A percentile compares a stretch with the other conserved stretches of the same genome.
Conservation (phyloP, 257 asterid species). For the Solanum appendiculatum region DNA sequence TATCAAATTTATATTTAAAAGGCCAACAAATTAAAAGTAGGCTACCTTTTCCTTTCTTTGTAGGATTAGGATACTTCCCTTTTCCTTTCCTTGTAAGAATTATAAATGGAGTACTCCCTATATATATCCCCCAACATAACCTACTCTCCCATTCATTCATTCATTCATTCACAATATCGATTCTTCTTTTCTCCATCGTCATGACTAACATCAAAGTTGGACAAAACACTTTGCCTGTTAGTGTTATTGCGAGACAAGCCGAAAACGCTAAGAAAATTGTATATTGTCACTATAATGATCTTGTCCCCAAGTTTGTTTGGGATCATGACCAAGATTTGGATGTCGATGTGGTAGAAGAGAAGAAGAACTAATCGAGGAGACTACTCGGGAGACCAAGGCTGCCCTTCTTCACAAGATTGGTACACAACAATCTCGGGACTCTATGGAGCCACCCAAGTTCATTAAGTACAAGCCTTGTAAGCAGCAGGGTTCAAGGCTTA, state of each 20-base stretch:
- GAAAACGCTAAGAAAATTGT: background rate
- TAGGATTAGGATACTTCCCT: no score
- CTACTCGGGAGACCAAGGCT: constrained; percentile 68
- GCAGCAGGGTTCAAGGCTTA: constrained; percentile 46
- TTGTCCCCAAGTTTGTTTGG: background rate
- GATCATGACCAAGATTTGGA: background rate
- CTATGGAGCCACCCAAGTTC: background rate
- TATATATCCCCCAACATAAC: background rate
- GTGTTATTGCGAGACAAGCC: background rate
- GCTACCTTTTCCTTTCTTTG: no score
- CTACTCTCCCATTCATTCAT: no score
- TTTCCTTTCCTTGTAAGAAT: no score
- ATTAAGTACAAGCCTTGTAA: background rate
- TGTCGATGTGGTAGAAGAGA: background rate
- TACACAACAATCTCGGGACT: background rate
- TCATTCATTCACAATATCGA: no score
- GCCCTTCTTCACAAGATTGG: constrained; percentile 59
- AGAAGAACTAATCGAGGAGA: background rate
- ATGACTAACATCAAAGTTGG: background rate
- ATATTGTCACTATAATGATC: background rate
- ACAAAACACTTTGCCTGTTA: background rate
- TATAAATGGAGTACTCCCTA: no score
- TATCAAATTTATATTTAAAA: no score
- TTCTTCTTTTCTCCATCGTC: background rate
- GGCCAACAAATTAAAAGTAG: no score